A percentile compares a stretch with the other conserved stretches of the same genome.
Evolutionary conservation across 176 grass and related monocot species (phyloP).

Genomic region (Cenchrus fungigraminus): DNA sequence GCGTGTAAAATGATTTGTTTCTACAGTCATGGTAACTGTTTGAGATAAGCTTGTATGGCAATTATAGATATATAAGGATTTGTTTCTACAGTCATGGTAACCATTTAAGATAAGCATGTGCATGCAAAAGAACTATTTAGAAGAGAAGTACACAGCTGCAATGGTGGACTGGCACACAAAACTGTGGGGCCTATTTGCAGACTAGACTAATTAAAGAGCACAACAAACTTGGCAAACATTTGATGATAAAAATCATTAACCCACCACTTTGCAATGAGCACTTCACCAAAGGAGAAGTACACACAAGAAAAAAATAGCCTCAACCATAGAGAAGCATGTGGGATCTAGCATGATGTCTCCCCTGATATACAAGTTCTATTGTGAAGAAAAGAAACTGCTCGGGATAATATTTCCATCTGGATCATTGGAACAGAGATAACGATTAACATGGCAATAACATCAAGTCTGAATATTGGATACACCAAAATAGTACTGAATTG

Average conservation of each 20-base stretch:
- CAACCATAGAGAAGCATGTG: not conserved
- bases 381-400: not conserved
- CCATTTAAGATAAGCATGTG: not conserved
- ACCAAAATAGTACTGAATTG: not conserved
- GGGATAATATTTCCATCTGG: not conserved
- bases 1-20: not conserved
- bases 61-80: not conserved
- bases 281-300: not conserved
- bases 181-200: not conserved
- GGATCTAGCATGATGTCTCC: not conserved
- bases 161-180: not conserved
- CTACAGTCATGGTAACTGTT: not conserved
- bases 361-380: not conserved
- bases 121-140: not conserved
- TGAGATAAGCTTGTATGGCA: not conserved
- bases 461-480: not conserved
- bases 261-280: not conserved
- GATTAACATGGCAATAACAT: not conserved
- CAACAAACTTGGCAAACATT: not conserved
- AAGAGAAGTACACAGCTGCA: conserved; percentile 4
- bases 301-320: not conserved
- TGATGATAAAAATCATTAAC: not conserved
- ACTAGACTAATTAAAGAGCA: not conserved
- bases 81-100: not conserved
- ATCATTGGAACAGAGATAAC: not conserved